Conservation (phyloP, 495 filamentous ascomycete genomes). For the Aspergillus haitiensis region DNA sequence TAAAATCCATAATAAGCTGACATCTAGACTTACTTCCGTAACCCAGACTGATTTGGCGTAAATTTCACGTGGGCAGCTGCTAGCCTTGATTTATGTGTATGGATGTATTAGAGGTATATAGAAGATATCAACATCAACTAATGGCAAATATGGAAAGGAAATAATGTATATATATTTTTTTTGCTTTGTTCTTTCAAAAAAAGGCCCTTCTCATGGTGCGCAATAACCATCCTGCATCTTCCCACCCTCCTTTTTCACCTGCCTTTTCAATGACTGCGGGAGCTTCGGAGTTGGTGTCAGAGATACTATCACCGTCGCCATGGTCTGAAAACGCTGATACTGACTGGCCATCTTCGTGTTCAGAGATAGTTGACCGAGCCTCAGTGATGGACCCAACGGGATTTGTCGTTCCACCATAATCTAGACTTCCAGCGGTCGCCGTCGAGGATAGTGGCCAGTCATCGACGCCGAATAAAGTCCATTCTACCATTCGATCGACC, state of each 20-base stretch:
- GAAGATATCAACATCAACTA: not conserved
- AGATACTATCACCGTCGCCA: slow-evolving; percentile 31
- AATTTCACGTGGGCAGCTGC: too few relatives aligned
- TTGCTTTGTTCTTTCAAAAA: slow-evolving; percentile 40
- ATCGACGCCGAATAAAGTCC: slow-evolving; percentile 74
- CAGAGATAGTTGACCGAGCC: slow-evolving; percentile 1
- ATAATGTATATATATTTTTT: not conserved
- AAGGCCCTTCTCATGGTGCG: slow-evolving; percentile 73
- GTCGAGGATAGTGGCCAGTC: slow-evolving; percentile 44
- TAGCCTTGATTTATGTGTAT: too few relatives aligned
- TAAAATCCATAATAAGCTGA: too few relatives aligned
- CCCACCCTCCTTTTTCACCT: slow-evolving; percentile 63
- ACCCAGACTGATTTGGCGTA: too few relatives aligned
- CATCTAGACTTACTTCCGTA: too few relatives aligned
- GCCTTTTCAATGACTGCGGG: slow-evolving; percentile 38
- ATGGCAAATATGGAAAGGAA: not conserved
- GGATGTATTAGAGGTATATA: too few relatives aligned
- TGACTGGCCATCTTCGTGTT: slow-evolving; percentile 29
- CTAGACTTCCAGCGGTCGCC: not conserved
- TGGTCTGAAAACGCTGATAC: slow-evolving; percentile 20
- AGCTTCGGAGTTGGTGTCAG: slow-evolving; percentile 27
- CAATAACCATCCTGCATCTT: slow-evolving; percentile 83
- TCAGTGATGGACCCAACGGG: not conserved
- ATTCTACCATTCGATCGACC: slow-evolving; percentile 72
- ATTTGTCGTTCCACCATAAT: not conserved